These are phyloP conservation scores for Chamaecrista fasciculata DNA, from an alignment of 306 rosid genomes.

Conservation along the genomic window DNA sequence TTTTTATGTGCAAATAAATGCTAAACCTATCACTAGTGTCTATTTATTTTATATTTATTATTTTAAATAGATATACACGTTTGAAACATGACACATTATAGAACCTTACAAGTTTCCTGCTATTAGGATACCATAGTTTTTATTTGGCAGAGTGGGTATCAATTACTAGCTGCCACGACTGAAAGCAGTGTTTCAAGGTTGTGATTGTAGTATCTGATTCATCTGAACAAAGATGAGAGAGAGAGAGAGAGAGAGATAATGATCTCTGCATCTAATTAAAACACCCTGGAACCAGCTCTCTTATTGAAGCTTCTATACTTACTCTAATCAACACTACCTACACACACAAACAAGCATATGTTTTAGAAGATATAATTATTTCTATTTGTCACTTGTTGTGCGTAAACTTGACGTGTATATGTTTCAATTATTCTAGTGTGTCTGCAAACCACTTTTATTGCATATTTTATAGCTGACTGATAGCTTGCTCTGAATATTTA, in stretches of 20 bases:
- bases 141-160: conserved; percentile 10
- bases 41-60: background rate
- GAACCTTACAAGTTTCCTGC: conserved; percentile 7
- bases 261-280: background rate
- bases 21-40: background rate
- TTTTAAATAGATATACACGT: background rate
- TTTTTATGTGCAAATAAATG: background rate
- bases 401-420: background rate
- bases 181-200: background rate
- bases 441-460: conserved; percentile 1
- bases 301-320: background rate
- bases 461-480: conserved; percentile 2
- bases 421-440: conserved; percentile 9
- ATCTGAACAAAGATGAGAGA: background rate
- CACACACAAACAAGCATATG: background rate
- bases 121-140: background rate
- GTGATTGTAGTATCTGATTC: conserved; percentile 7
- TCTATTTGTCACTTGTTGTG: background rate
- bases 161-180: conserved; percentile 1
- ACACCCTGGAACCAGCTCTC: background rate
- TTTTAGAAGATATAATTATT: background rate
- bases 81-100: background rate
- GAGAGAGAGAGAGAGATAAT: background rate
- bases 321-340: background rate
- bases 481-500: background rate